Evolutionary conservation across 192 early-diverging fungal genomes (phyloP), one percentile per base, ranked within the genome.

Genomic region (Backusella australiensis): DNA sequence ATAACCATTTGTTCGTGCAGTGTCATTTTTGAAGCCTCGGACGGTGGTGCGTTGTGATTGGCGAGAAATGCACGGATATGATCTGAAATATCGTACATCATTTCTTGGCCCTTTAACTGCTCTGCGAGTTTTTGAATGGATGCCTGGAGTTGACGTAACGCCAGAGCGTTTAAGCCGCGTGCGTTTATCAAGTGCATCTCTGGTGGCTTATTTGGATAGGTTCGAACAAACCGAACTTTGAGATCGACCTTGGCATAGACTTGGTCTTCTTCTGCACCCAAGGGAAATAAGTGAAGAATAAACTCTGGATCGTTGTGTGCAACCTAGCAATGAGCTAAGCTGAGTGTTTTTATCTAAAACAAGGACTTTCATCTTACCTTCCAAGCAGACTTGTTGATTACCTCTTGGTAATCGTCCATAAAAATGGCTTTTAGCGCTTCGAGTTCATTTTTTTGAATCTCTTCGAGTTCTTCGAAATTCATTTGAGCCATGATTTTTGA

Each of bases 381-480:
- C 88, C 88, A 89, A 12, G 85, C 84, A 38, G 83, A 82, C 38
- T 80, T 77, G 7, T 83, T 85, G 8, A 78, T 71, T 1, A 89
- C 83, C 7, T 80, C 73, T 44, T 83, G 76, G 71, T 85, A 89
- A 63, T 89, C 88, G 34, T 88, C 88, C 88, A 89, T 89, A 73
- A 82, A 89, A 36, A 89, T 89, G n/a, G 88, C 88, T 80, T 83
- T 78, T 15, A 94, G 80, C 36, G 90, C 93, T 70, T 89, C 90
- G 34, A 94, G 80, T 83, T 94, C 93, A 79, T 92, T 89, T 52
- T 87, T 77, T 83, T 94, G 93, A 35, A 90, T 77, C 77, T 90
- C 87, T 14, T 85, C 56, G 42, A 89, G 73, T 80, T 88, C 88
- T 67, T 81, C 84, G 34, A 86, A 78, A 79, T 85, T 83, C 73